Percentiles rank a stretch among this genome's conserved stretches.
Evolutionary conservation across 805 yeast species (phyloP).

Genomic region (Lachancea quebecensis): DNA sequence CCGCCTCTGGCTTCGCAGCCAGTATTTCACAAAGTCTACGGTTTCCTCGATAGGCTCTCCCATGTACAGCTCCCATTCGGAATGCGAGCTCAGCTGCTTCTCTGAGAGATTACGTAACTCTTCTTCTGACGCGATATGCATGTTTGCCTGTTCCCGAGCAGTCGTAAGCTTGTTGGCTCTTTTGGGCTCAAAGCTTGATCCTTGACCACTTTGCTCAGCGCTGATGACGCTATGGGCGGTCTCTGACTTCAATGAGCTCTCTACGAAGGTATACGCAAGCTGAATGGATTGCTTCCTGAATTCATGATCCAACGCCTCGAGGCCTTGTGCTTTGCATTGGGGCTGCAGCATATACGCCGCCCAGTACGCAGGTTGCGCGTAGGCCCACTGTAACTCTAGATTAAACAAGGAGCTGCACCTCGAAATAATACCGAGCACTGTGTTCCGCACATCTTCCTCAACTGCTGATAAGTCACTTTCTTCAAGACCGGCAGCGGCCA

Average conservation of each 20-base stretch:
- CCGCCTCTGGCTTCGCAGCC: slow-evolving; percentile 13
- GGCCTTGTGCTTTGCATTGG: slow-evolving; percentile 8
- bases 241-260: not conserved
- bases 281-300: slow-evolving; percentile 2
- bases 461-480: slow-evolving; percentile 7
- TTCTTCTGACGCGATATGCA: not conserved
- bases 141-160: not conserved
- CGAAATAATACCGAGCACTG: slow-evolving; percentile 3
- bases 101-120: slow-evolving; percentile 1
- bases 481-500: slow-evolving; percentile 6
- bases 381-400: slow-evolving; percentile 6
- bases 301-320: slow-evolving; percentile 1
- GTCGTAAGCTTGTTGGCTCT: not conserved
- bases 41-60: slow-evolving; percentile 10
- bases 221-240: not conserved
- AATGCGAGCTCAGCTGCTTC: not conserved
- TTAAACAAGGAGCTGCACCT: slow-evolving; percentile 9
- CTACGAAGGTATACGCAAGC: slow-evolving; percentile 6
- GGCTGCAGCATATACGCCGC: slow-evolving; percentile 14
- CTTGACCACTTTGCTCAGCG: no score
- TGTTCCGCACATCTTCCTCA: slow-evolving; percentile 3
- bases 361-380: slow-evolving; percentile 12
- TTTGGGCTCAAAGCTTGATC: no score
- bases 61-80: slow-evolving; percentile 13
- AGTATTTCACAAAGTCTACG: slow-evolving; percentile 9